These are phyloP conservation scores for Crataegus laevigata DNA, from an alignment of 306 rosid species.

Conservation along the genomic window DNA sequence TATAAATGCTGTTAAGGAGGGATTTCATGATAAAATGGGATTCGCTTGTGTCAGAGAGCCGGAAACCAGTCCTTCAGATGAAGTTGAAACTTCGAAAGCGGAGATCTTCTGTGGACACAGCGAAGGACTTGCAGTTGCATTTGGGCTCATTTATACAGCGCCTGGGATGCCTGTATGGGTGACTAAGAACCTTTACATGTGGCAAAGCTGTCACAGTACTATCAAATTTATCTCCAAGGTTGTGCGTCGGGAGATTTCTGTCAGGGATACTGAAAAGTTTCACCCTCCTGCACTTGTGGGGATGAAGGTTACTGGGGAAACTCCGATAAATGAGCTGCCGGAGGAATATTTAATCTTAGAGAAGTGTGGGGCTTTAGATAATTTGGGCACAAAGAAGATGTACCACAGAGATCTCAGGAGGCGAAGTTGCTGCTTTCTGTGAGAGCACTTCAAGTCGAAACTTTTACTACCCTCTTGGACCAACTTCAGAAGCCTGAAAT, in stretches of 20 bases:
- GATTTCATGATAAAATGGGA: constrained; percentile 69
- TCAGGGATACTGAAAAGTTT: constrained; percentile 68
- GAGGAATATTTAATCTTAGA: constrained; percentile 12
- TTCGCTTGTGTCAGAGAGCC: constrained; percentile 29
- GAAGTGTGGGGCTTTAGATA: not conserved
- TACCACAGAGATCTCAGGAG: not conserved
- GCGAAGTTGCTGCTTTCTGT: not conserved
- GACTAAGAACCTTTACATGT: constrained; percentile 85
- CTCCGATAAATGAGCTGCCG: constrained; percentile 16
- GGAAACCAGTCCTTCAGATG: constrained; percentile 28
- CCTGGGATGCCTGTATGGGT: constrained; percentile 88
- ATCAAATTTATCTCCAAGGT: constrained; percentile 65
- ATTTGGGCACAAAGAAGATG: not conserved
- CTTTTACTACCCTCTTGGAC: not conserved
- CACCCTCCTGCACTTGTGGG: constrained; percentile 79
- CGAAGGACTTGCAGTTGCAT: constrained; percentile 72
- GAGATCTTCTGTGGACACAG: constrained; percentile 94
- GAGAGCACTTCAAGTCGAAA: not conserved
- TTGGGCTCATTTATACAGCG: constrained; percentile 64
- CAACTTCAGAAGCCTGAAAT: not conserved
- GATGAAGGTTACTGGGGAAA: constrained; percentile 53
- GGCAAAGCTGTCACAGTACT: constrained; percentile 62
- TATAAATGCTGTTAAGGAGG: constrained; percentile 47
- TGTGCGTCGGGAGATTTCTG: constrained; percentile 77
- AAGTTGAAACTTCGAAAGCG: constrained; percentile 66